A percentile compares a stretch with the other conserved stretches of the same genome.
These are phyloP conservation scores for Exophiala sp. DNA, from an alignment of 2,329 filamentous ascomycete species.

Conservation along the genomic window DNA sequence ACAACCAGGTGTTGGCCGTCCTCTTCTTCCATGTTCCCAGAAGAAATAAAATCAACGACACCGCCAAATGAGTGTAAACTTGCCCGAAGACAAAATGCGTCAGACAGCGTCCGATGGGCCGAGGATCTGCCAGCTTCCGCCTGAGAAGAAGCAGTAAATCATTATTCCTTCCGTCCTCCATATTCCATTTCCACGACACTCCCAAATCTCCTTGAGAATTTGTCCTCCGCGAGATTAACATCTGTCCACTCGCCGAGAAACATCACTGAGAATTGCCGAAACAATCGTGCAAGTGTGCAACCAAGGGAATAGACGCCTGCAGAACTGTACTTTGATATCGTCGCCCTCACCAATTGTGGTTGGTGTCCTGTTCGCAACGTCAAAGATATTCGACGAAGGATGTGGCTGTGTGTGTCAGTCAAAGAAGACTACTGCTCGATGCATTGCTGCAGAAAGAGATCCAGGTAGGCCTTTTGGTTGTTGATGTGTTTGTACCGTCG, in stretches of 20 bases:
- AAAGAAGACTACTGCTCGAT: not conserved
- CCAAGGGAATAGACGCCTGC: slow-evolving; percentile 9
- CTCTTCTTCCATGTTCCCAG: too few species aligned
- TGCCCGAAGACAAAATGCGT: not conserved
- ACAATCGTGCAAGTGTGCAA: not conserved
- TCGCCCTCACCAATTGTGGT: slow-evolving; percentile 1
- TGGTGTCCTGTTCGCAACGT: not conserved
- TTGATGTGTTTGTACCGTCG: slow-evolving; percentile 10
- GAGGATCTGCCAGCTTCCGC: not conserved
- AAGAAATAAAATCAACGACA: not conserved
- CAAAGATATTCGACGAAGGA: not conserved
- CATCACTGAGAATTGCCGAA: not conserved
- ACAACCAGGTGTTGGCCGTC: too few species aligned
- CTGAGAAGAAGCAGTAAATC: not conserved
- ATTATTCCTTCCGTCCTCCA: not conserved
- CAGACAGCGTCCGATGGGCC: not conserved
- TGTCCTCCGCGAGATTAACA: not conserved
- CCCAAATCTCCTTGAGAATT: not conserved
- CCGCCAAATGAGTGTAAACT: not conserved
- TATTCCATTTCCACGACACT: not conserved
- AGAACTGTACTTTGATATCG: slow-evolving; percentile 8
- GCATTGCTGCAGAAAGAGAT: slow-evolving; percentile 1
- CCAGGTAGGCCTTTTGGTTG: not conserved
- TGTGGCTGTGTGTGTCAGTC: not conserved
- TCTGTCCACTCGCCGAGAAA: not conserved